phyloP scores from a whole-genome alignment of 177 flowering plant genomes.

The Tripterygium wilfordii region DNA sequence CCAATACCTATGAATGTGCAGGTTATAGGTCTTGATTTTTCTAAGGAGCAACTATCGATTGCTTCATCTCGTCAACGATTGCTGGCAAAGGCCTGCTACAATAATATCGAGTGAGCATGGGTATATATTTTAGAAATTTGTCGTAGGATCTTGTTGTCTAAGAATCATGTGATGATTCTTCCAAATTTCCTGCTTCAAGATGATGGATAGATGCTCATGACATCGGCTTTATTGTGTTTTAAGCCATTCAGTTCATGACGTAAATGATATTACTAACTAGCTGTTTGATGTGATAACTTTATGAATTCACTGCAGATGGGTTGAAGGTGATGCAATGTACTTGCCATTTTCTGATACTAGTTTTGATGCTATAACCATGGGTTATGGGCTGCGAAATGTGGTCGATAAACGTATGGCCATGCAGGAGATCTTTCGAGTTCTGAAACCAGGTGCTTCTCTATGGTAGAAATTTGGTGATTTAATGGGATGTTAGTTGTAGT shows the following conservation, averaged over 20 bases:
- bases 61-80: constrained; percentile 63
- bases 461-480: too few species aligned
- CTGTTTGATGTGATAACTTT: neutral
- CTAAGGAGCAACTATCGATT: constrained; percentile 57
- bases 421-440: constrained; percentile 62
- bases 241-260: neutral
- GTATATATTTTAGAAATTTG: constrained; percentile 16
- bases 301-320: constrained; percentile 52
- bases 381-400: constrained; percentile 84
- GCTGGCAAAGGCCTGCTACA: constrained; percentile 48
- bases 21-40: constrained; percentile 90
- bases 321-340: constrained; percentile 83
- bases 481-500: too few species aligned
- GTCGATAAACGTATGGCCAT: constrained; percentile 57
- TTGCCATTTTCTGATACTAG: constrained; percentile 61
- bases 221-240: too few species aligned
- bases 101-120: constrained; percentile 87
- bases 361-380: constrained; percentile 86
- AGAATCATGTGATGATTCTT: too few species aligned
- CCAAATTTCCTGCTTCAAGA: neutral
- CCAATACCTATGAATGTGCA: too few species aligned
- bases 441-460: constrained; percentile 52
- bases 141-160: neutral
- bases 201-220: too few species aligned
- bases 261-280: neutral